Evolutionary conservation across 2,329 filamentous ascomycete species (phyloP), one percentile per base, ranked within the genome.

Genomic region (Aspergillus melleus): DNA sequence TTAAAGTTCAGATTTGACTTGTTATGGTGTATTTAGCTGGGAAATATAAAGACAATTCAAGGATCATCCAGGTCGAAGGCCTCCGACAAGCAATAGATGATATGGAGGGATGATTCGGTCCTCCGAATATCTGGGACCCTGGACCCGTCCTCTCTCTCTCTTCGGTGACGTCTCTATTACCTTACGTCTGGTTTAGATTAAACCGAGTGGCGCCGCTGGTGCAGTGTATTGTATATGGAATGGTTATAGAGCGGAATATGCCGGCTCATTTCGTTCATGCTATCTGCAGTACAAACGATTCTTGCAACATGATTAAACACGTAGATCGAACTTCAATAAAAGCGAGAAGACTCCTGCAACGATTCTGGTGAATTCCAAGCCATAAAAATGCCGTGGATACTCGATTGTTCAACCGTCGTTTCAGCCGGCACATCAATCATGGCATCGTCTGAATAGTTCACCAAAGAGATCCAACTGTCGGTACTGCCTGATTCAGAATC

Each of bases 1-100:
- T 54, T 54, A 60, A 9, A 16, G 62, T 53, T 63, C 50, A 50
- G 32, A 50, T 62, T 62, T 65, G 49, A 49, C 57, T 61, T 62
- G 44, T 49, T 53, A 59, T 61, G 57, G 57, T 65, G 61, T 63
- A 59, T 57, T 64, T 65, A 65, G 57, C 61, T 64, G 59, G 62
- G 61, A 59, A 58, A 58, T 60, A 49, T 16, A 51, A 36, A 55
- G 57, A 46, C 57, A 55, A 59, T 55, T 55, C 30, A 55, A 59
- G 42, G 39, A 46, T 46, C 52, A 26, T n/a, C 20, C 36, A 30
- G 22, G 44, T 47, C 16, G 16, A 36, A 36, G 10, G 12, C 32
- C 32, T 14, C 3, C 36, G 16, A 42, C 1, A 3, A 12, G 9
- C 44, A 24, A 24, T 24, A 16, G 9, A 22, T 47, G 44, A 47